These are phyloP conservation scores for Hansenula sp. DNA, from an alignment of 1,139 yeast species.

Conservation along the genomic window DNA sequence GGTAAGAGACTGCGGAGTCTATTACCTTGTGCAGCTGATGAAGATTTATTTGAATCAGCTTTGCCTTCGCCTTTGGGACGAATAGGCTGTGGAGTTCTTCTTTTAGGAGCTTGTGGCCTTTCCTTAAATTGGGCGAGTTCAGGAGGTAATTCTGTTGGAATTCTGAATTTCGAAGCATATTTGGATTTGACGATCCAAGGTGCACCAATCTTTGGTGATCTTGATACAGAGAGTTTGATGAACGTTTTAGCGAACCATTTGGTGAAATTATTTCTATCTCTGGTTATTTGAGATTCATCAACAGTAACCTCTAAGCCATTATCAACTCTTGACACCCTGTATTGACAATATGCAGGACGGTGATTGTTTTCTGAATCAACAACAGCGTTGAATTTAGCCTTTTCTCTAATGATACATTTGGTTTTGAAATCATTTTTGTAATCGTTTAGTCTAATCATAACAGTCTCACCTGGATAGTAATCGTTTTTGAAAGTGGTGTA, in stretches of 20 bases:
- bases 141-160: constrained; percentile 55
- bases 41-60: constrained; percentile 1
- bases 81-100: constrained; percentile 5
- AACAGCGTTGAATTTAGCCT: constrained; percentile 45
- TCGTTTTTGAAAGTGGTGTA: constrained; percentile 73
- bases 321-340: constrained; percentile 56
- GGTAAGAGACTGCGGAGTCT: not conserved
- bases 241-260: constrained; percentile 88
- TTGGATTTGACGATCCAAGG: constrained; percentile 94
- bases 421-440: constrained; percentile 29
- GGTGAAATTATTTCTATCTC: constrained; percentile 86
- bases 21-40: not conserved
- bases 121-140: constrained; percentile 37
- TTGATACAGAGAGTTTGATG: constrained; percentile 75
- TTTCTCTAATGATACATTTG: constrained; percentile 58
- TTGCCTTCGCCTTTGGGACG: constrained; percentile 12
- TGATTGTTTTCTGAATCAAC: constrained; percentile 36
- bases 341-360: constrained; percentile 64
- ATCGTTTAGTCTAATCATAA: constrained; percentile 45
- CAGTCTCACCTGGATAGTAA: constrained; percentile 88
- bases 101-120: constrained; percentile 10
- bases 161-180: constrained; percentile 56
- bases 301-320: constrained; percentile 62
- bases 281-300: constrained; percentile 65
- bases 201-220: constrained; percentile 85